Evolutionary conservation across 495 filamentous ascomycete genomes (phyloP).

Genomic region (Neurospora discreta): DNA sequence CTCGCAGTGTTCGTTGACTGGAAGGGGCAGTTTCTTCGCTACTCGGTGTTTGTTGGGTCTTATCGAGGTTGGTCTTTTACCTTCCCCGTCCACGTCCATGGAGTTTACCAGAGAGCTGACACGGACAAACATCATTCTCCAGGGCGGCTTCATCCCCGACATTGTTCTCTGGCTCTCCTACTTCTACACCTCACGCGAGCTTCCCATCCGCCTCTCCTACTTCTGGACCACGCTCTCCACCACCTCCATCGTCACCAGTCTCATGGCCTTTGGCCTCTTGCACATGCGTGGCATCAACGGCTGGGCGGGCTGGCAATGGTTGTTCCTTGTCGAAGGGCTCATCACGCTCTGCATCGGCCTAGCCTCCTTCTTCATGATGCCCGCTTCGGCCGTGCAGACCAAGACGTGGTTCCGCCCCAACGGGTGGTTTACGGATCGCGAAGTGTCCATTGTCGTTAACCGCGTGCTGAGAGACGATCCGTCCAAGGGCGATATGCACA

Average conservation of each 20-base stretch:
- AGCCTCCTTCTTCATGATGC: constrained; percentile 44
- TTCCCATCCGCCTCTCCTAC: constrained; percentile 48
- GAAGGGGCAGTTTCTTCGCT: constrained; percentile 44
- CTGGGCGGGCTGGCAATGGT: constrained; percentile 51
- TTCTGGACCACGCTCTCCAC: constrained; percentile 46
- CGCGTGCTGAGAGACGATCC: constrained; percentile 41
- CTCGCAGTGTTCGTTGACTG: constrained; percentile 52
- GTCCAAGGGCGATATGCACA: constrained; percentile 46
- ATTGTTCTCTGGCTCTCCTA: constrained; percentile 55
- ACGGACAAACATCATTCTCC: no score
- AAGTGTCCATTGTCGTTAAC: constrained; percentile 41
- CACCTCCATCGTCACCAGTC: constrained; percentile 39
- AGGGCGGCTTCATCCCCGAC: constrained; percentile 51
- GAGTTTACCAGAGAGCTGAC: not conserved
- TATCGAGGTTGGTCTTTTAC: constrained; percentile 33
- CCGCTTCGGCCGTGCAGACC: constrained; percentile 42
- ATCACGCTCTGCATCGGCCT: constrained; percentile 42
- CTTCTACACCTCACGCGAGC: constrained; percentile 56
- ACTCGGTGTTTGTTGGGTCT: constrained; percentile 55
- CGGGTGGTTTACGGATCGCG: constrained; percentile 43
- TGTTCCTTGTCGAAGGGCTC: constrained; percentile 42
- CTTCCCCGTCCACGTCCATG: not conserved
- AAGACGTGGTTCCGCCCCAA: constrained; percentile 37
- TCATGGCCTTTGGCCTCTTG: constrained; percentile 42
- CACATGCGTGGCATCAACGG: constrained; percentile 41